A percentile compares a stretch with the other conserved stretches of the same genome.
phyloP scores from a whole-genome alignment of 2,329 filamentous ascomycete species.

The Sporothrix pseudoabietina region DNA sequence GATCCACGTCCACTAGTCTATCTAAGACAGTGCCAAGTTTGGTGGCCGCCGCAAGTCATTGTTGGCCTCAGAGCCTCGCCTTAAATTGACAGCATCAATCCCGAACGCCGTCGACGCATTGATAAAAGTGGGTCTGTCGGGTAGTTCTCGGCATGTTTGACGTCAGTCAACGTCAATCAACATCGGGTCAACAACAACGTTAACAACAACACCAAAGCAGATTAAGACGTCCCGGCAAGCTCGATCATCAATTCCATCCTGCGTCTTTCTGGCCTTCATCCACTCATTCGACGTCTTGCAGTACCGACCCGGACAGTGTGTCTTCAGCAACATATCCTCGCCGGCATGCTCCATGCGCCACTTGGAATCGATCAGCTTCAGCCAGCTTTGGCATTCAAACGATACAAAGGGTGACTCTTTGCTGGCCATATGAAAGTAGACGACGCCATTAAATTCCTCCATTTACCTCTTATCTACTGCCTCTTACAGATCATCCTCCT shows the following conservation, averaged over 20 bases:
- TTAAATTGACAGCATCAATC: neutral
- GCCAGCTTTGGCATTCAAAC: neutral
- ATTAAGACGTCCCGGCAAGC: too few relatives aligned
- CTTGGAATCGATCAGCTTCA: neutral
- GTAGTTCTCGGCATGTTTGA: conserved; percentile 2
- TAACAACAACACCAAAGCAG: too few relatives aligned
- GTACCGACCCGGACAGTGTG: neutral
- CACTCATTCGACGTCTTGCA: neutral
- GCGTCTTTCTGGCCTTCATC: neutral
- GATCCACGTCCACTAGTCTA: neutral
- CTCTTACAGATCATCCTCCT: neutral
- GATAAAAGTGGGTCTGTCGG: neutral
- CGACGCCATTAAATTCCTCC: too few relatives aligned
- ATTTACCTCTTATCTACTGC: too few relatives aligned
- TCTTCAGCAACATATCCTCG: neutral
- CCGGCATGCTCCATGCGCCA: neutral
- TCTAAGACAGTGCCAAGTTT: neutral
- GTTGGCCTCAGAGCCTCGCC: neutral
- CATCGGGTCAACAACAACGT: neutral
- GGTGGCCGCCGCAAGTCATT: neutral
- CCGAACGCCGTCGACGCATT: neutral
- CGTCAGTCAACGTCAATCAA: neutral
- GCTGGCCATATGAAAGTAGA: neutral
- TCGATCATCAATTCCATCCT: too few relatives aligned
- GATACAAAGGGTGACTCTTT: too few relatives aligned